Percentiles rank a stretch among this genome's conserved stretches.
These are phyloP conservation scores for Paecilomyces formosus DNA, from an alignment of 2,329 filamentous ascomycete species.

Conservation along the genomic window DNA sequence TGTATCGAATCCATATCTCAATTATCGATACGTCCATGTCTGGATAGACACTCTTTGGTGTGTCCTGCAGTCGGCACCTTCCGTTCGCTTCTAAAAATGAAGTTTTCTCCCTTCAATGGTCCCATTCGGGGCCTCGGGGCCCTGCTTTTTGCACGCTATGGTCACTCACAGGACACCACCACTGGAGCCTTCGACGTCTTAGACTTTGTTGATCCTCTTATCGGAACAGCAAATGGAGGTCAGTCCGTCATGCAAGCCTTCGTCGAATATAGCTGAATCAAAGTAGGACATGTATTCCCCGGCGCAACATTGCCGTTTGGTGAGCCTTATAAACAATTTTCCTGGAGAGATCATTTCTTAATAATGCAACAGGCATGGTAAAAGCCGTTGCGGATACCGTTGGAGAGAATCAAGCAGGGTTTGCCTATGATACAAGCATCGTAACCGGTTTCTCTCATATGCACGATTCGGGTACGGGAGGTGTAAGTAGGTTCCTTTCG, in stretches of 20 bases:
- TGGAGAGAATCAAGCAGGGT: conserved; percentile 50
- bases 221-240: conserved; percentile 48
- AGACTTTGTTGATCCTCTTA: conserved; percentile 44
- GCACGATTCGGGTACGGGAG: conserved; percentile 48
- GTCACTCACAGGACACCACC: neutral
- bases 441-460: conserved; percentile 47
- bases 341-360: neutral
- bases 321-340: conserved; percentile 13
- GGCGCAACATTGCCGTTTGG: conserved; percentile 49
- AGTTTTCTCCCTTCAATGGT: neutral
- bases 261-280: neutral
- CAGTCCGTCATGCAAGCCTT: neutral
- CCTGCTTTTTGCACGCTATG: neutral
- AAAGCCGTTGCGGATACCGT: conserved; percentile 50
- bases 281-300: conserved; percentile 48
- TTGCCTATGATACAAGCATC: conserved; percentile 43
- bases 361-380: conserved; percentile 36
- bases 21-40: neutral
- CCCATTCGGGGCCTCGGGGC: neutral
- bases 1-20: neutral
- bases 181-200: conserved; percentile 13
- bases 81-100: neutral
- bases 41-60: neutral
- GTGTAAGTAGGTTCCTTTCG: conserved; percentile 20
- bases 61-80: neutral